A percentile compares a stretch with the other conserved stretches of the same genome.
phyloP scores from a whole-genome alignment of 1,139 yeast species.

The Suhomyces atakaporum region DNA sequence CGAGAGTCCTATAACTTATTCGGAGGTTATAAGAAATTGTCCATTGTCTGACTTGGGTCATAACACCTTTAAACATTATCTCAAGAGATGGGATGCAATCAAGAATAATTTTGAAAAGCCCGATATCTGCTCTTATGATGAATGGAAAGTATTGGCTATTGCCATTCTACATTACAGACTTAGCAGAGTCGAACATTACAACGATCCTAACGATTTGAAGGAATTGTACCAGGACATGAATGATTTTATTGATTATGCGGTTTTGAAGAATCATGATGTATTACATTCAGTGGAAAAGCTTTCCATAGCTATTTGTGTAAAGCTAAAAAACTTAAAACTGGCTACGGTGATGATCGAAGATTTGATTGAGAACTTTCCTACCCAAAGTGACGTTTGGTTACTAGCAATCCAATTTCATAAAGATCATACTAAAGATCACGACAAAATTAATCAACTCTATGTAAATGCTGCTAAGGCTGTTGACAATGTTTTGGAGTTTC shows the following conservation, averaged over 20 bases:
- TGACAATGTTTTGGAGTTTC: conserved; percentile 50
- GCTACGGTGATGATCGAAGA: conserved; percentile 30
- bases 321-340: conserved; percentile 23
- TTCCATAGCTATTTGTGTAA: conserved; percentile 32
- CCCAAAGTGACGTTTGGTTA: conserved; percentile 53
- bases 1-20: conserved; percentile 27
- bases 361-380: conserved; percentile 30
- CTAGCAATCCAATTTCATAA: conserved; percentile 43
- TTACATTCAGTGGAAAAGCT: conserved; percentile 48
- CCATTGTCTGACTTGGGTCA: conserved; percentile 14
- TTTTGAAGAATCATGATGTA: conserved; percentile 30
- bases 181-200: conserved; percentile 8
- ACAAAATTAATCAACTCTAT: conserved; percentile 30
- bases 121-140: conserved; percentile 23
- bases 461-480: conserved; percentile 32
- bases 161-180: conserved; percentile 26
- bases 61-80: conserved; percentile 11
- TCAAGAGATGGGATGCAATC: conserved; percentile 13
- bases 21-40: conserved; percentile 32
- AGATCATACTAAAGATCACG: conserved; percentile 1
- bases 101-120: not conserved
- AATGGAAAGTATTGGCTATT: conserved; percentile 40
- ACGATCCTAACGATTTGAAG: conserved; percentile 13
- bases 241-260: conserved; percentile 22
- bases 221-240: conserved; percentile 11